These are phyloP conservation scores for Populus hybrid DNA, from an alignment of 441 rosid species.

Conservation along the genomic window DNA sequence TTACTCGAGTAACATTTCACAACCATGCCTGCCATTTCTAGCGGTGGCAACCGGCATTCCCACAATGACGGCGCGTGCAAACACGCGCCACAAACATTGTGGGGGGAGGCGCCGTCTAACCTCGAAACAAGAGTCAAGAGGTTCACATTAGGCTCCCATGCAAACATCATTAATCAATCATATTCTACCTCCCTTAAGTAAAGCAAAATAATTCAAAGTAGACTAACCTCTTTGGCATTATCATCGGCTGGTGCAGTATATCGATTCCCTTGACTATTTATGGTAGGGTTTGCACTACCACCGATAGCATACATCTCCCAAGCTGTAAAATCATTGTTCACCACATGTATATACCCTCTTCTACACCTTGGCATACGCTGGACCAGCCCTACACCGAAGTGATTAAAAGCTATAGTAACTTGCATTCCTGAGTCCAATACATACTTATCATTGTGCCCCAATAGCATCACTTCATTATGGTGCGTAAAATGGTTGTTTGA, in stretches of 20 bases:
- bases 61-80: background rate
- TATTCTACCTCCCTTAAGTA: background rate
- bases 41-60: background rate
- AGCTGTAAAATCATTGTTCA: slow-evolving; percentile 66
- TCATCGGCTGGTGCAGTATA: slow-evolving; percentile 60
- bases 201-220: background rate
- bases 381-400: slow-evolving; percentile 65
- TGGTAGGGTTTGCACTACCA: slow-evolving; percentile 84
- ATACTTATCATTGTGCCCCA: slow-evolving; percentile 70
- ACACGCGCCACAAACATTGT: background rate
- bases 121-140: background rate
- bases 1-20: background rate
- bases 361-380: slow-evolving; percentile 94
- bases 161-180: background rate
- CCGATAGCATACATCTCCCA: slow-evolving; percentile 95
- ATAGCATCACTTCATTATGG: slow-evolving; percentile 85
- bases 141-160: background rate
- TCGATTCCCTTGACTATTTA: slow-evolving; percentile 88
- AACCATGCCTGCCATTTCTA: background rate
- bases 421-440: slow-evolving; percentile 68
- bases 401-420: slow-evolving; percentile 75
- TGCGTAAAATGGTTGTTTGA: slow-evolving; percentile 71
- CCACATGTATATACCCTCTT: slow-evolving; percentile 80
- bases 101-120: background rate
- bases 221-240: slow-evolving; percentile 65